Conservation (phyloP, 1,284 basidiomycete species). For the Sanguinoderma infundibulare region DNA sequence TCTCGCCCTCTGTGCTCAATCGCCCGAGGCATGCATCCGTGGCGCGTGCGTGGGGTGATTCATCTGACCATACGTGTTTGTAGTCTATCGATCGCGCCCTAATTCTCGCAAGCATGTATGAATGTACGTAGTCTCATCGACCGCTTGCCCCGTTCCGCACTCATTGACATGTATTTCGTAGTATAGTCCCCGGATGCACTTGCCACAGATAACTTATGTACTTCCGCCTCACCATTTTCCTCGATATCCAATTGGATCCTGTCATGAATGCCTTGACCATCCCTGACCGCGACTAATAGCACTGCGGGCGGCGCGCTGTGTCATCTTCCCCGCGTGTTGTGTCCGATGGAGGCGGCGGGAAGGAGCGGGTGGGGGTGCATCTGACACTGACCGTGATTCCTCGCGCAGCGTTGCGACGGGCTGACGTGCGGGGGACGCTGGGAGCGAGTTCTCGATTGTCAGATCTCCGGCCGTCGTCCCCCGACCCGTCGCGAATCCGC, state of each 20-base stretch:
- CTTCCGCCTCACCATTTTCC: not conserved
- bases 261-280: too few relatives aligned
- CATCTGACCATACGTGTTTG: conserved; percentile 5
- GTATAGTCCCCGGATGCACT: not conserved
- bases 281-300: not conserved
- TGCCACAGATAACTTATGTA: conserved; percentile 4
- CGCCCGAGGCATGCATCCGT: too few relatives aligned
- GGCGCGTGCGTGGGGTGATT: conserved; percentile 12
- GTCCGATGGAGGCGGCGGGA: not conserved
- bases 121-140: conserved; percentile 5
- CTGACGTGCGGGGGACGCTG: not conserved
- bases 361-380: not conserved
- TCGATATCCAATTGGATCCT: not conserved
- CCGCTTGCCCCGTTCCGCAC: not conserved
- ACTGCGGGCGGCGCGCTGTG: not conserved
- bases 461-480: conserved; percentile 3
- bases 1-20: not conserved
- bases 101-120: conserved; percentile 17
- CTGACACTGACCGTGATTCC: not conserved
- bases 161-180: conserved; percentile 3
- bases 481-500: conserved; percentile 2
- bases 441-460: not conserved
- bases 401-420: too few relatives aligned
- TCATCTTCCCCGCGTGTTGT: not conserved
- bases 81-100: conserved; percentile 21